Base-by-base conservation (phyloP, 139 green algal species). In the Trebouxia sp. region DNA sequence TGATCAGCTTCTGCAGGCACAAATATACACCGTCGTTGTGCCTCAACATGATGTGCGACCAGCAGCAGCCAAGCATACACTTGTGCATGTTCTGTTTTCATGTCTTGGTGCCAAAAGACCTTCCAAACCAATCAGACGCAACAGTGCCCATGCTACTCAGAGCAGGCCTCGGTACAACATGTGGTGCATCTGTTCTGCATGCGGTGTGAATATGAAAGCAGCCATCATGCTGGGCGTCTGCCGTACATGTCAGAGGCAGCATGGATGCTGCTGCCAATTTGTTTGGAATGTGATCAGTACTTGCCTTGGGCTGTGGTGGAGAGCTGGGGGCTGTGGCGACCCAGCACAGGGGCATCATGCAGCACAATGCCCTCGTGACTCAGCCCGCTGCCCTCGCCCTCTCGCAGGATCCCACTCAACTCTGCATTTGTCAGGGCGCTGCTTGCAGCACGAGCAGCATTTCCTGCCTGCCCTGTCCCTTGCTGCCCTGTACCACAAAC, bases 341-440 rank as follows among this genome's bases (percentile, higher is more conserved):
- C 50, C 62, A 72, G 62, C 14, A 72, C 14, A 10, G 62, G 62
- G 32, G 62, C 62, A 42, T 72, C 62, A 72, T 72, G 62, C 62
- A 72, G 35, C 10, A 45, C 62, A 43, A 72, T 45, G 62, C 32
- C 55, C 7, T 66, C 55, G 37, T 66, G 55, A 8, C n/a, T 39
- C 55, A 66, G n/a, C 62, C 10, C 43, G n/a, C 62, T 72, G 62
- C 35, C 35, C 20, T 43, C 62, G 14, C 28, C 15, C 14, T 72
- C 62, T 26, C 43, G 62, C 6, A 72, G 20, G 35, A 72, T 42
- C 1, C 62, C 62, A 30, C 14, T 72, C 62, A 72, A 35, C 62
- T 72, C 62, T 72, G 62, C 14, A n/a, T 32, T 45, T 5, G 35
- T 30, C 35, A 72, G 24, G 10, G 43, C 15, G 32, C 62, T 72